phyloP scores from a whole-genome alignment of 495 filamentous ascomycete species.

The Cercophora scortea region DNA sequence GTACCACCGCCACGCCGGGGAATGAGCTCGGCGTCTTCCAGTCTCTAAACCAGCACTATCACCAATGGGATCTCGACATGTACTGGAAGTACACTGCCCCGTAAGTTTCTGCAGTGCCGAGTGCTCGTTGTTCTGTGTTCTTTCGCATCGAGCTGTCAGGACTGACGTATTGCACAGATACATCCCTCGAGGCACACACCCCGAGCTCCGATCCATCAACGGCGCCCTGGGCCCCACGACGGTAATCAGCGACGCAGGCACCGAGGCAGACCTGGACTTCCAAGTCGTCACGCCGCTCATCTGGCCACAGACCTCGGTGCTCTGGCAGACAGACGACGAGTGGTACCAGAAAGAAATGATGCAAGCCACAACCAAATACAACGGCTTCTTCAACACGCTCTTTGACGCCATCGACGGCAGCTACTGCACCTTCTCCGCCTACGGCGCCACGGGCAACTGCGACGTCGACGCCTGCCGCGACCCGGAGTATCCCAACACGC shows the following conservation, averaged over 20 bases:
- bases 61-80: constrained; percentile 49
- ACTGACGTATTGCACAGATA: constrained; percentile 12
- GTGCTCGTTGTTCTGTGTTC: too few relatives aligned
- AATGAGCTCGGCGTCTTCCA: constrained; percentile 30
- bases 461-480: constrained; percentile 29
- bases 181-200: constrained; percentile 27
- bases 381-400: constrained; percentile 46
- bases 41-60: constrained; percentile 26
- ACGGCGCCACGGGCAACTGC: constrained; percentile 25
- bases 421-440: constrained; percentile 46
- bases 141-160: too few relatives aligned
- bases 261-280: constrained; percentile 28
- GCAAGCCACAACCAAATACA: constrained; percentile 11
- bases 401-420: constrained; percentile 51
- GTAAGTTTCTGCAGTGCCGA: too few relatives aligned
- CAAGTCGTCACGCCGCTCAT: constrained; percentile 32
- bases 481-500: constrained; percentile 48
- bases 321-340: constrained; percentile 54
- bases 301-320: constrained; percentile 50
- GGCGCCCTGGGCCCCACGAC: constrained; percentile 28
- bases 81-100: constrained; percentile 48
- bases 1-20: constrained; percentile 16
- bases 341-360: constrained; percentile 27
- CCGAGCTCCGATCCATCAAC: constrained; percentile 29
- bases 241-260: constrained; percentile 19